Evolutionary conservation across 176 grass and related monocot species (phyloP).

Genomic region (Saccharum spontaneum): DNA sequence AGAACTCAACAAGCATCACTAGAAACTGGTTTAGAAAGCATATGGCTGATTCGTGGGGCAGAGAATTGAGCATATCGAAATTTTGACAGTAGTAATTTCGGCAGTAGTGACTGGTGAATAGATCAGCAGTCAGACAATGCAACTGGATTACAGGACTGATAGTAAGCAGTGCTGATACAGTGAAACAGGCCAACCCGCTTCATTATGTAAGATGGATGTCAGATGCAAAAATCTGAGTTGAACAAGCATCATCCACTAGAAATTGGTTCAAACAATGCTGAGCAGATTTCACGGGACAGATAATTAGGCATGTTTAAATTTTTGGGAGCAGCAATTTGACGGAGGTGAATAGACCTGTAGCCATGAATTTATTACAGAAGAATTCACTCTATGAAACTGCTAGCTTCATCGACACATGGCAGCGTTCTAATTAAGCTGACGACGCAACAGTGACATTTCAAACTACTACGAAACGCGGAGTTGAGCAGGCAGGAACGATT

Average conservation of each 20-base stretch:
- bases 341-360: neutral
- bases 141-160: neutral
- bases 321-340: neutral
- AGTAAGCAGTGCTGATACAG: neutral
- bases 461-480: neutral
- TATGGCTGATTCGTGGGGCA: neutral
- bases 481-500: neutral
- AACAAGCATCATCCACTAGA: neutral
- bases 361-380: neutral
- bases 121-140: neutral
- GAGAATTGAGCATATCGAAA: neutral
- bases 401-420: neutral
- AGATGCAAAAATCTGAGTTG: neutral
- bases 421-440: neutral
- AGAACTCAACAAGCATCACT: neutral
- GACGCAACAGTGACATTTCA: neutral
- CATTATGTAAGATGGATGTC: neutral
- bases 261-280: neutral
- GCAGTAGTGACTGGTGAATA: neutral
- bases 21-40: neutral
- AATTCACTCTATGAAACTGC: constrained; percentile 2
- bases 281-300: neutral
- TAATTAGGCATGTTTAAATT: neutral
- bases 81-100: neutral
- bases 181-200: neutral